These are phyloP conservation scores for Cicer chorassanicum DNA, from an alignment of 306 rosid genomes.

Conservation along the genomic window DNA sequence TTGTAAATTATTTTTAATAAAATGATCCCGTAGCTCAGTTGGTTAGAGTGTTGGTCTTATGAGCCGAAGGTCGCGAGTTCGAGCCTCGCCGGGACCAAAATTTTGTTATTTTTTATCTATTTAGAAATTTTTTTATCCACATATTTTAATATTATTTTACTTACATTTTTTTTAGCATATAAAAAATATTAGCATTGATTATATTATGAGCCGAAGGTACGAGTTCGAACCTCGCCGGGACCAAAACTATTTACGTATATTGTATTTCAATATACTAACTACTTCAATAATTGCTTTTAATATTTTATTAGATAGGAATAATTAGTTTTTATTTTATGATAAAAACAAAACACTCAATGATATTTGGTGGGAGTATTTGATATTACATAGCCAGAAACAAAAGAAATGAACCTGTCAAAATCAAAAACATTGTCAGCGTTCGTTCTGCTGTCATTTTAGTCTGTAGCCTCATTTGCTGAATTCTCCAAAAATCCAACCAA, in stretches of 20 bases:
- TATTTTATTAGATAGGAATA: too few relatives aligned
- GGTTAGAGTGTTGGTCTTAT: conserved; percentile 76
- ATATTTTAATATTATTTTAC: too few relatives aligned
- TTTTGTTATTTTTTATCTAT: too few relatives aligned
- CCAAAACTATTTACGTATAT: background rate
- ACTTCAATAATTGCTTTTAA: too few relatives aligned
- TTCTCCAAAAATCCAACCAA: conserved; percentile 52
- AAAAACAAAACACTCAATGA: too few relatives aligned
- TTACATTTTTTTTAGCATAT: too few relatives aligned
- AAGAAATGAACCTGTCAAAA: conserved; percentile 41
- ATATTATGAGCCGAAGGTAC: conserved; percentile 72
- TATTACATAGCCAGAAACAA: background rate
- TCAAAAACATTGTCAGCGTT: conserved; percentile 44
- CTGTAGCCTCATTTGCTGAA: conserved; percentile 50
- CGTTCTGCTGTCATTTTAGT: conserved; percentile 69
- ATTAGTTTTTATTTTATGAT: too few relatives aligned
- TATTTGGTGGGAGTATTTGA: too few relatives aligned
- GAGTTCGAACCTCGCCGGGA: conserved; percentile 75
- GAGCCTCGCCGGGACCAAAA: conserved; percentile 66
- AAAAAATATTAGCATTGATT: too few relatives aligned
- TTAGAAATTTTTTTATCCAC: too few relatives aligned
- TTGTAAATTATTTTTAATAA: background rate
- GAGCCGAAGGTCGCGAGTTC: conserved; percentile 80
- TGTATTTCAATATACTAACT: too few relatives aligned
- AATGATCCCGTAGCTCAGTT: conserved; percentile 71